These are phyloP conservation scores for Cordyceps farinosa DNA, from an alignment of 2,329 filamentous ascomycete species.

Conservation along the genomic window DNA sequence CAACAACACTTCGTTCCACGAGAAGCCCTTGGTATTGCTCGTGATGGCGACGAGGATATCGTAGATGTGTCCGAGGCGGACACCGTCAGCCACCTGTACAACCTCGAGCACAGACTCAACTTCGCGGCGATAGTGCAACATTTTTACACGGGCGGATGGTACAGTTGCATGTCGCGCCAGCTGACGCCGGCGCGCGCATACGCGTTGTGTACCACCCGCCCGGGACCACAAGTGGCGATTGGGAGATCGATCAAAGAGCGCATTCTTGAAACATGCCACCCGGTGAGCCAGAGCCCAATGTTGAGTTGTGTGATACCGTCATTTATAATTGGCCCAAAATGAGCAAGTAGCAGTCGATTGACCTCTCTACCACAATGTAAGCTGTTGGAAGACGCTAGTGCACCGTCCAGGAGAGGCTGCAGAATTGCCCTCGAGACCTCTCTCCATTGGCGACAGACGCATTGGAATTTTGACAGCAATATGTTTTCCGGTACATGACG, in stretches of 20 bases:
- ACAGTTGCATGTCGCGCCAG: not conserved
- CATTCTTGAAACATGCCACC: not conserved
- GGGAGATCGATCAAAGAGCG: slow-evolving; percentile 6
- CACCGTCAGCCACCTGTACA: not conserved
- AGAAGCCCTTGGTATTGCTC: not conserved
- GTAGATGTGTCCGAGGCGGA: not conserved
- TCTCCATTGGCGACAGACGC: not conserved
- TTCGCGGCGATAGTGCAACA: not conserved
- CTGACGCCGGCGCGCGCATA: slow-evolving; percentile 4
- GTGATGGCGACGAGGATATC: not conserved
- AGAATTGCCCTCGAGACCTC: not conserved
- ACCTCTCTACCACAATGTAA: not conserved
- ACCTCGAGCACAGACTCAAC: no score
- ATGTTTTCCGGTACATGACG: not conserved
- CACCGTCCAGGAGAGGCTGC: not conserved
- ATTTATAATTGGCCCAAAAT: not conserved
- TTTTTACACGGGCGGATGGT: not conserved
- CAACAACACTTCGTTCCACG: not conserved
- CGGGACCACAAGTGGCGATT: not conserved
- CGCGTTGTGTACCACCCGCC: not conserved
- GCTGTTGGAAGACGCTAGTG: no score
- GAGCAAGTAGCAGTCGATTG: not conserved
- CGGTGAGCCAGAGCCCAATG: slow-evolving; percentile 5
- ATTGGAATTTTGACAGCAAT: not conserved
- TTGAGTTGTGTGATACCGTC: not conserved